phyloP scores from a whole-genome alignment of 2,329 filamentous ascomycete genomes.

The Knoxdaviesia capensis region DNA sequence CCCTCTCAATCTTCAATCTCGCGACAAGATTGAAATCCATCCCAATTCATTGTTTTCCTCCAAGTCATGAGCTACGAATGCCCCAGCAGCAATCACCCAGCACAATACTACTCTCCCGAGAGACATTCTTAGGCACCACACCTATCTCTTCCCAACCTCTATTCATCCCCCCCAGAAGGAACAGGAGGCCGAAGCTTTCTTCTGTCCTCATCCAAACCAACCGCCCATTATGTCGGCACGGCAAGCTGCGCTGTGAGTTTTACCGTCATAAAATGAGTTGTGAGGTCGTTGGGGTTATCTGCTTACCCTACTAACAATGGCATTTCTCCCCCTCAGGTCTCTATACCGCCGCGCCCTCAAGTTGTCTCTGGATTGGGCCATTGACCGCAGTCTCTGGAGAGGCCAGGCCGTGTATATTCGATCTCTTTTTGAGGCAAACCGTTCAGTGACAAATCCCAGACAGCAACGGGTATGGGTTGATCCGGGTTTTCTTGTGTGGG shows the following conservation, averaged over 20 bases:
- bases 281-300: not conserved
- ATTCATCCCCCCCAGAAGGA: too few relatives aligned
- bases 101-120: too few relatives aligned
- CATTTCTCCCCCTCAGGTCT: conserved; percentile 22
- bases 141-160: too few relatives aligned
- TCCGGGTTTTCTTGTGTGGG: too few relatives aligned
- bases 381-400: conserved; percentile 83
- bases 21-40: too few relatives aligned
- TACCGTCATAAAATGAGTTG: conserved; percentile 1
- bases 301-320: not conserved
- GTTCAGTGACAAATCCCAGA: conserved; percentile 61
- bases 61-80: too few relatives aligned
- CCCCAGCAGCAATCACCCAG: too few relatives aligned
- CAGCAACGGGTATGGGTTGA: conserved; percentile 52
- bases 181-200: too few relatives aligned
- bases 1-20: too few relatives aligned
- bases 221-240: conserved; percentile 20
- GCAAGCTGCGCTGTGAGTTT: conserved; percentile 29
- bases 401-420: conserved; percentile 93
- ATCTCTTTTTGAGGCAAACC: conserved; percentile 87
- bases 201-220: not conserved
- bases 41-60: too few relatives aligned
- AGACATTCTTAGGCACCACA: too few relatives aligned
- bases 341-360: conserved; percentile 89
- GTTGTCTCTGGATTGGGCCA: conserved; percentile 85